Percentiles rank a stretch among this genome's conserved stretches.
phyloP scores from a whole-genome alignment of 495 filamentous ascomycete genomes.

The Sporormia fimetaria region DNA sequence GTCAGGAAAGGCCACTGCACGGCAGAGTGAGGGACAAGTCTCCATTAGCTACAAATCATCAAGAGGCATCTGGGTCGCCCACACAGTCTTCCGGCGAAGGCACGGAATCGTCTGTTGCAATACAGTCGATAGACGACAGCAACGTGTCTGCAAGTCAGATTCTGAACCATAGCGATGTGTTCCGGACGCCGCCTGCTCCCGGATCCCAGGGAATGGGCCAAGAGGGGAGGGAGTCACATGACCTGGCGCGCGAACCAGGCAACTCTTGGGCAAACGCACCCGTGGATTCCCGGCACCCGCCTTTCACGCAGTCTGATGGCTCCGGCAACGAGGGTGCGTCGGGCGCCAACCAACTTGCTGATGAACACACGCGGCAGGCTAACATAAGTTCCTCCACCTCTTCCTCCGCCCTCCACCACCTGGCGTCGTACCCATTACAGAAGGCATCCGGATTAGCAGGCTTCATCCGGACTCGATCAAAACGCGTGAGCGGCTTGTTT shows the following conservation, averaged over 20 bases:
- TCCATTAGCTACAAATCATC: constrained; percentile 40
- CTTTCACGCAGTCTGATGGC: no score
- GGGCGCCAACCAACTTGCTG: constrained; percentile 13
- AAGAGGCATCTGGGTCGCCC: constrained; percentile 66
- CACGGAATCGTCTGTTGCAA: constrained; percentile 54
- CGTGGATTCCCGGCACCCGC: no score
- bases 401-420: constrained; percentile 53
- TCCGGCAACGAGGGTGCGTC: no score
- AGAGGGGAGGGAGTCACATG: constrained; percentile 35
- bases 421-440: constrained; percentile 73
- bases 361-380: constrained; percentile 14
- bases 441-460: constrained; percentile 75
- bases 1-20: constrained; percentile 3
- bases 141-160: constrained; percentile 82
- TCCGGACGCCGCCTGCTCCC: constrained; percentile 63
- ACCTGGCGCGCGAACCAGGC: constrained; percentile 33
- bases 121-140: constrained; percentile 64
- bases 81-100: constrained; percentile 59
- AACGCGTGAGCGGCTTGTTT: constrained; percentile 72
- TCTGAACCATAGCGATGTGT: constrained; percentile 72
- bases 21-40: constrained; percentile 28
- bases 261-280: constrained; percentile 3
- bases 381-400: constrained; percentile 28
- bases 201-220: constrained; percentile 27
- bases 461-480: constrained; percentile 64